phyloP scores from a whole-genome alignment of 345 rosid species.

The Combretum micranthum region DNA sequence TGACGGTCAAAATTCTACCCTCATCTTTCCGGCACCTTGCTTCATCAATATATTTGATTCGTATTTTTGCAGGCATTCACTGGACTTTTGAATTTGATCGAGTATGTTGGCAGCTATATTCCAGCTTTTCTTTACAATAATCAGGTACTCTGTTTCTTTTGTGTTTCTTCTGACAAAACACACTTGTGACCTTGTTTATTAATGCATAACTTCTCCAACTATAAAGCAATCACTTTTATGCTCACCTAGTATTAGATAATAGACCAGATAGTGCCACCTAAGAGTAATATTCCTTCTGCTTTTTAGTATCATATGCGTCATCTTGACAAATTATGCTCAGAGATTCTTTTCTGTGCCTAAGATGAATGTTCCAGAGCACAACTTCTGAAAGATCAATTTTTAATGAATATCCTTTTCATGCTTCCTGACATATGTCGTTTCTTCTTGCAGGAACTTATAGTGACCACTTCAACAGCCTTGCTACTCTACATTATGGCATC shows the following conservation, averaged over 20 bases:
- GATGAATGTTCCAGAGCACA: constrained; percentile 1
- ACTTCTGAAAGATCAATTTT: not conserved
- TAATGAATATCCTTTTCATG: not conserved
- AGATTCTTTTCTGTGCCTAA: constrained; percentile 18
- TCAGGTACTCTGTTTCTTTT: constrained; percentile 43
- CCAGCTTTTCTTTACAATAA: constrained; percentile 70
- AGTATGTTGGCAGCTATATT: constrained; percentile 49
- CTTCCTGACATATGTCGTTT: constrained; percentile 1
- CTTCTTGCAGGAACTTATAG: constrained; percentile 19
- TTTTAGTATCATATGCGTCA: too few species aligned
- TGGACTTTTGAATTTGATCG: constrained; percentile 65
- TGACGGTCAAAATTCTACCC: not conserved
- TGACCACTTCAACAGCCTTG: constrained; percentile 15
- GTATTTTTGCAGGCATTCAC: constrained; percentile 72
- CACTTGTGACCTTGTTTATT: not conserved
- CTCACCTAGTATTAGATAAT: too few species aligned
- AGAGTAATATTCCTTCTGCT: too few species aligned
- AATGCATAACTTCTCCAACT: not conserved
- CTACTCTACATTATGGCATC: constrained; percentile 12
- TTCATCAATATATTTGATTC: constrained; percentile 4
- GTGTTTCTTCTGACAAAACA: not conserved
- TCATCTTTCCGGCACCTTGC: not conserved
- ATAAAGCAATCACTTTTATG: not conserved
- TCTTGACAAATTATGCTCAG: constrained; percentile 41
- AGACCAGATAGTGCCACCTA: too few species aligned